Conservation (phyloP, 352 stramenopile species). For the Phytophthora crassamura region DNA sequence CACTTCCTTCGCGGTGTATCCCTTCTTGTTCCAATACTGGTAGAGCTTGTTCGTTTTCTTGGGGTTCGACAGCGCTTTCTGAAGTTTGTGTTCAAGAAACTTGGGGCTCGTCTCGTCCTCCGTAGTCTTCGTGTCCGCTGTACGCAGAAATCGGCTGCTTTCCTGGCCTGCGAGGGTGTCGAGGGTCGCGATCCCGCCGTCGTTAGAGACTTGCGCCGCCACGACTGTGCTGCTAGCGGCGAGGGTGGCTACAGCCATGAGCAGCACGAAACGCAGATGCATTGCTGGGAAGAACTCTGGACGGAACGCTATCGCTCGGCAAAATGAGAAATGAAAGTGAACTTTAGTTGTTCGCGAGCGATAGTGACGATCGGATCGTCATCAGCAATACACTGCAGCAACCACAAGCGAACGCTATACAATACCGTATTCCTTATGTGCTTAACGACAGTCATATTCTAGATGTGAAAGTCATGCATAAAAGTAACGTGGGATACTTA, state of each 20-base stretch:
- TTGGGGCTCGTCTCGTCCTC: background rate
- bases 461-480: too few relatives aligned
- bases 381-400: background rate
- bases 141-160: constrained; percentile 16
- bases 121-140: background rate
- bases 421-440: too few relatives aligned
- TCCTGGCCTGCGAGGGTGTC: background rate
- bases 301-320: background rate
- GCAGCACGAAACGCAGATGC: constrained; percentile 16
- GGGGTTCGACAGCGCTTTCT: constrained; percentile 19
- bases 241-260: constrained; percentile 3
- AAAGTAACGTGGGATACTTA: too few relatives aligned
- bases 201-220: background rate
- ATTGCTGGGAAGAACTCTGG: constrained; percentile 2
- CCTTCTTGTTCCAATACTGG: constrained; percentile 25
- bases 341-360: too few relatives aligned
- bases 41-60: constrained; percentile 28
- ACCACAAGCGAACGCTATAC: background rate
- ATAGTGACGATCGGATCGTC: too few relatives aligned
- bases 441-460: too few relatives aligned
- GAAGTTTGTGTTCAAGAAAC: constrained; percentile 19
- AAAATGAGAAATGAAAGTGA: constrained; percentile 9
- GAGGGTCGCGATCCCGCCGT: background rate
- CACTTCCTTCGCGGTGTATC: constrained; percentile 20
- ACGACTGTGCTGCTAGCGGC: constrained; percentile 2